Base-by-base conservation (phyloP, 495 filamentous ascomycete genomes). In the Achaetomiella virescens region DNA sequence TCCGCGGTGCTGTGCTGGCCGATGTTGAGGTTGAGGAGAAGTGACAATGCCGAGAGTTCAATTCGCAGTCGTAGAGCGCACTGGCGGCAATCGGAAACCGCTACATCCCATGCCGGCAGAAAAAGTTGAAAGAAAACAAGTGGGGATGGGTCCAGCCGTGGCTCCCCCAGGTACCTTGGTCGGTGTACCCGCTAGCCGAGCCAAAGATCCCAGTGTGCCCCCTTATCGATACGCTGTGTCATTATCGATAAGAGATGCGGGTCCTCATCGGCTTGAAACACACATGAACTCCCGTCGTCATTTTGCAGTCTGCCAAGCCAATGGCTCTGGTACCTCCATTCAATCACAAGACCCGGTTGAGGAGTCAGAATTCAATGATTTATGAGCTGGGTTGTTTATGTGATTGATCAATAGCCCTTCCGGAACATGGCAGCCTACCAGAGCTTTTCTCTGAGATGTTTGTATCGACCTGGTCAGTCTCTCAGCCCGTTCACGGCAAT, bases 111-210 rank as follows among this genome's bases (percentile, higher is more conserved):
- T 68, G 33, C 20, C 50, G 52, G 53, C 40, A 62, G 54, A 63
- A 65, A 68, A 66, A 64, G 66, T 60, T 61, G 42, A 65, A 69
- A 63, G 61, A 66, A 63, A 66, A 57, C 62, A 52, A 60, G 66
- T 69, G 64, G 66, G 65, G 66, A 59, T 55, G 47, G 48, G 47
- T 35, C 52, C 55, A 50, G 52, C 25, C 48, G 52, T 42, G n/a
- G 59, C 25, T 62, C 27, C 50, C 48, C 50, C 31, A 61, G 59
- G 55, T 58, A 58, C 54, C 54, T 44, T 31, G 54, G n/a, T 51
- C 50, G 35, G 12, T 22, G 42, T 46, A 38, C 45, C 54, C 45
- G 18, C 37, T 49, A 48, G 53, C 53, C 27, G 35, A 27, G 36
- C 5, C 33, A 37, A 48, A 41, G 22, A 44, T 35, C n/a, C 36